phyloP scores from a whole-genome alignment of 345 rosid genomes.

The Citrus cavaleriei region DNA sequence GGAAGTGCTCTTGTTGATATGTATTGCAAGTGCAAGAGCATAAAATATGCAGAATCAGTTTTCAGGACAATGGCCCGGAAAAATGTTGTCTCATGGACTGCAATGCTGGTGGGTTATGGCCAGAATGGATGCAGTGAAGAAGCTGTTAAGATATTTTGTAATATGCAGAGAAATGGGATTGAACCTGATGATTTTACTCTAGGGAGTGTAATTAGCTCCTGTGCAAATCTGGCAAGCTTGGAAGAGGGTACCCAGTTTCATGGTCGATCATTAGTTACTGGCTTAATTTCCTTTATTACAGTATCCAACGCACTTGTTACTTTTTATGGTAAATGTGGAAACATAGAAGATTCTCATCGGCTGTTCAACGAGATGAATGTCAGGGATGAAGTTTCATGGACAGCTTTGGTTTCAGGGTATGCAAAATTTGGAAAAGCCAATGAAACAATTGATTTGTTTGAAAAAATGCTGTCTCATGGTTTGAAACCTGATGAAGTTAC shows the following conservation, averaged over 20 bases:
- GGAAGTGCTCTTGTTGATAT: constrained; percentile 94
- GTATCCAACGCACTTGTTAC: constrained; percentile 89
- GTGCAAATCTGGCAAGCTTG: constrained; percentile 82
- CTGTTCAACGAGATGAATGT: constrained; percentile 69
- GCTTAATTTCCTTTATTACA: constrained; percentile 51
- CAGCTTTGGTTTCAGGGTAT: constrained; percentile 83
- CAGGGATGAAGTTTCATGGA: constrained; percentile 89
- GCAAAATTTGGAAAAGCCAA: constrained; percentile 84
- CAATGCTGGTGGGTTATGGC: constrained; percentile 91
- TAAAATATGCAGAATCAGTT: constrained; percentile 60
- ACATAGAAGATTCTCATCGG: constrained; percentile 50
- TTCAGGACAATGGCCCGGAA: constrained; percentile 55
- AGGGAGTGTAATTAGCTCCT: constrained; percentile 85
- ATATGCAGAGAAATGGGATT: constrained; percentile 74
- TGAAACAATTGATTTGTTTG: constrained; percentile 71
- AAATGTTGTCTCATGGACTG: constrained; percentile 94
- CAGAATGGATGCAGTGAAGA: constrained; percentile 77
- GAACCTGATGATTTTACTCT: constrained; percentile 80
- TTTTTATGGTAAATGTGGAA: constrained; percentile 89
- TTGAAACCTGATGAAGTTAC: constrained; percentile 87
- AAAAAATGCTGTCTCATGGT: constrained; percentile 61
- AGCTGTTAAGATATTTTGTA: constrained; percentile 58
- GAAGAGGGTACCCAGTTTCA: constrained; percentile 95
- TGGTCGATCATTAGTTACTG: constrained; percentile 60
- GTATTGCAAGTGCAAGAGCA: constrained; percentile 77